Base-by-base conservation (phyloP, 306 rosid genomes). In the Ziziphus jujuba region DNA sequence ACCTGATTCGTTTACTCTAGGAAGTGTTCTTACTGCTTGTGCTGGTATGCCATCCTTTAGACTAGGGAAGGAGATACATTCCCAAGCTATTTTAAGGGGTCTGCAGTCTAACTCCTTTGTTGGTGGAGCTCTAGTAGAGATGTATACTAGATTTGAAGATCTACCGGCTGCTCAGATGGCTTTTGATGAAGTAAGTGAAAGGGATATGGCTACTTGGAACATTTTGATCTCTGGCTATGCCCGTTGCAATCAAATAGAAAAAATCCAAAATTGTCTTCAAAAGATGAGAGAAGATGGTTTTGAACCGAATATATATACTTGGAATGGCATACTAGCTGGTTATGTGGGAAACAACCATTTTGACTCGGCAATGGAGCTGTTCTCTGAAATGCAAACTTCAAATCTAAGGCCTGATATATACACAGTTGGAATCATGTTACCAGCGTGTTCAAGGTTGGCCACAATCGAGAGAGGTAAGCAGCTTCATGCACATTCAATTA, bases 101-200 rank as follows among this genome's bases (percentile, higher is more conserved):
- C 65, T 86, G 71, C 86, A 80, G 17, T 75, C 75, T 20, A 75
- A 83, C 57, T 70, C 75, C 58, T 80, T 80, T 59, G 80, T 83
- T 6, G 77, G 88, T 38, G 91, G 91, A 69, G 91, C 91, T 66
- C 82, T 86, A 63, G 84, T 86, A 68, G 86, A 83, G 70, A 78
- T 86, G 84, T 86, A 86, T 50, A 69, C 52, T 73, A 78, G 79
- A 75, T 80, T 80, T 61, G 47, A 76, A 65, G 75, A 78, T 43
- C 56, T 67, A 43, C 40, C 21, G 36, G 76, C 86, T 52, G 88
- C 86, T 67, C 79, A 70, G 67, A 75, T 48, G 67, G 82, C 82
- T 63, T 86, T 86, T 38, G 71, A 80, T 33, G 75, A 73, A 55
- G 81, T 78, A 33, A 38, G 62, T 54, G 85, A 80, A 63, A 83